Evolutionary conservation across 306 rosid genomes (phyloP), one percentile per base, ranked within the genome.

Genomic region (Calophaca sinica): DNA sequence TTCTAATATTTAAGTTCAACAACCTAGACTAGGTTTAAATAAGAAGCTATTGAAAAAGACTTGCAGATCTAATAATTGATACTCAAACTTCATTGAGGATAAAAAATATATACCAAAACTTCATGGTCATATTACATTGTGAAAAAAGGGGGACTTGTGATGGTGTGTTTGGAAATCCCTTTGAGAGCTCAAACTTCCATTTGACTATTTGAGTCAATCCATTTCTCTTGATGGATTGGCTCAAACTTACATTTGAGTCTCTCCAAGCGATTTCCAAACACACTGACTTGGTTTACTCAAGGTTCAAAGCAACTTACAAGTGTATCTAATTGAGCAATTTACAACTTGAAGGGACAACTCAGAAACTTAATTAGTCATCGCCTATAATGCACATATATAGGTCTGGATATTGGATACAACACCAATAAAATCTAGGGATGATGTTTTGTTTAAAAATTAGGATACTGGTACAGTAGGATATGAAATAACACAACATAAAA

Each of bases 271-370:
- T 41, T 41, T 7, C 9, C 9, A 41, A 41, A 41, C 45, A 41
- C 45, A 33, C 36, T 33, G 0, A 9, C 33, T 62, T 62, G 38
- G 32, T 50, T 32, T 77, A 41, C 48, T n/a, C 6, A 33, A 70
- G 31, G 65, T 12, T 55, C 10, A 61, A 77, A 10, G 75, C 49
- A 70, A 51, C 65, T 59, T 67, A 74, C 46, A 52, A 20, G 1
- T n/a, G 49, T 42, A 68, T 74, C 58, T 11, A 10, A 48, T 6
- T 32, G 8, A n/a, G 6, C 14, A 15, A 46, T 39, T 48, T 45
- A 45, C 54, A 38, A 48, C 45, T 15, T n/a, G 11, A 69, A 69
- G 48, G 55, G 62, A 38, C 58, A 67, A 29, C 57, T 38, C 58
- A 66, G 36, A 12, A 38, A 9, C 38, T 20, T 39, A 9, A 1